A percentile compares a stretch with the other conserved stretches of the same genome.
These are phyloP conservation scores for Zasmidium citrigriseum DNA, from an alignment of 2,329 filamentous ascomycete species.

Conservation along the genomic window DNA sequence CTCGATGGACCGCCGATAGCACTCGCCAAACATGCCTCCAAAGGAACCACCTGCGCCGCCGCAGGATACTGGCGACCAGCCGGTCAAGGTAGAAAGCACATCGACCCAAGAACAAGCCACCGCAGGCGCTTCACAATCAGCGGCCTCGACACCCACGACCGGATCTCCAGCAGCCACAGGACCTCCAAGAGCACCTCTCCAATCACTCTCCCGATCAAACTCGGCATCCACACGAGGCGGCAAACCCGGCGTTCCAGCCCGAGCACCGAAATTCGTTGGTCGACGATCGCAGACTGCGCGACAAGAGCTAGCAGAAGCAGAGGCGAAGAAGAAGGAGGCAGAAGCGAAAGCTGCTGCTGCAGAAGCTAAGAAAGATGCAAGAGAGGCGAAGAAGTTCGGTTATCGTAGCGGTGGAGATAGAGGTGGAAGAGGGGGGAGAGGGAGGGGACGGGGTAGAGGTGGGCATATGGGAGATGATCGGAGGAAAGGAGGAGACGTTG, in stretches of 20 bases:
- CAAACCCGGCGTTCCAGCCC: constrained; percentile 18
- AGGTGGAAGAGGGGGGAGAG: constrained; percentile 24
- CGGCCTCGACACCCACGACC: background rate
- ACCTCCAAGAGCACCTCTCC: background rate
- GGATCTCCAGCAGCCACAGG: background rate
- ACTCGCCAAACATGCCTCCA: background rate
- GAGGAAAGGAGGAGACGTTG: constrained; percentile 24
- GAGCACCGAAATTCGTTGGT: constrained; percentile 44
- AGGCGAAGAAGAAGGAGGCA: constrained; percentile 40
- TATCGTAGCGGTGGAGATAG: constrained; percentile 25
- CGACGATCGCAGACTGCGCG: constrained; percentile 48
- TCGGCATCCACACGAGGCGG: constrained; percentile 18
- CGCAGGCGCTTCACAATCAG: constrained; percentile 1
- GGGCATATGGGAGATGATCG: constrained; percentile 43
- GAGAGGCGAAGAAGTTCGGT: constrained; percentile 27
- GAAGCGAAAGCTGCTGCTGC: constrained; percentile 38
- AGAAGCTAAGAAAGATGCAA: constrained; percentile 27
- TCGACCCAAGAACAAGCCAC: constrained; percentile 2
- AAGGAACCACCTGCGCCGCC: background rate
- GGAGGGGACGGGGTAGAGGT: constrained; percentile 37
- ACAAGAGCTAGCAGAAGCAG: constrained; percentile 44
- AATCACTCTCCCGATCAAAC: constrained; percentile 14
- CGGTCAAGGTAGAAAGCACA: background rate
- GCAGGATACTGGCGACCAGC: background rate
- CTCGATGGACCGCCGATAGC: constrained; percentile 3